These are phyloP conservation scores for Agrocybe praecox DNA, from an alignment of 768 basidiomycete genomes.

Conservation along the genomic window DNA sequence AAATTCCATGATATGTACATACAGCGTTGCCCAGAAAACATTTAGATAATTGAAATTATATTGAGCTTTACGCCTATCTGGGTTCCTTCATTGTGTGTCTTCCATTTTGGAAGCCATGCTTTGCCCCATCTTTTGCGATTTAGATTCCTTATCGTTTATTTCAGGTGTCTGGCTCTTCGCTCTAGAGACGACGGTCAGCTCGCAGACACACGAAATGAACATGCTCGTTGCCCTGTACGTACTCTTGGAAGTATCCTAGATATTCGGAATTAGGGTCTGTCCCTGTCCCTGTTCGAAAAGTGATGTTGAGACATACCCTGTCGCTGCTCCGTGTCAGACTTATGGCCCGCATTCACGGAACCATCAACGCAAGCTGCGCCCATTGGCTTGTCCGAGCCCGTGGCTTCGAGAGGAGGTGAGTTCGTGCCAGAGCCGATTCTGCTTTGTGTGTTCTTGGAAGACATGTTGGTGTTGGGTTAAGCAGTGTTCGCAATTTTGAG, in stretches of 20 bases:
- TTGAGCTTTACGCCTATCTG: too few relatives aligned
- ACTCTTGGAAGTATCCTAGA: slow-evolving; percentile 3
- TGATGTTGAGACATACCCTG: slow-evolving; percentile 31
- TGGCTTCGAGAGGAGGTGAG: slow-evolving; percentile 55
- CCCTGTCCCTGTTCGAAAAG: too few relatives aligned
- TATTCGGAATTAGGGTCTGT: too few relatives aligned
- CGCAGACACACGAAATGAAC: too few relatives aligned
- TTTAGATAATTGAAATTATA: too few relatives aligned
- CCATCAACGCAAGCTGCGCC: slow-evolving; percentile 44
- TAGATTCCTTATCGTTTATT: neutral
- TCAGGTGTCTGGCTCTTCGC: neutral
- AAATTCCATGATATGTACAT: too few relatives aligned
- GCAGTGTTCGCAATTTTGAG: neutral
- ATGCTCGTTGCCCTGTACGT: too few relatives aligned
- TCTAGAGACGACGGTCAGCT: neutral
- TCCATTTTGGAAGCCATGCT: slow-evolving; percentile 7
- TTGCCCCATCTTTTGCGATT: slow-evolving; percentile 1
- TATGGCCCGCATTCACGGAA: slow-evolving; percentile 27
- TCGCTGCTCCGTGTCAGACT: slow-evolving; percentile 45
- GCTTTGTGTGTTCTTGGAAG: neutral
- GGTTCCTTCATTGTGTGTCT: neutral
- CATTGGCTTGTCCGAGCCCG: slow-evolving; percentile 47
- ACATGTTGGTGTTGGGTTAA: neutral
- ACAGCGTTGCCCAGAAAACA: too few relatives aligned
- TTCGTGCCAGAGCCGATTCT: slow-evolving; percentile 41